Base-by-base conservation (phyloP, 2,329 filamentous ascomycete genomes). In the Blastomyces silverae region DNA sequence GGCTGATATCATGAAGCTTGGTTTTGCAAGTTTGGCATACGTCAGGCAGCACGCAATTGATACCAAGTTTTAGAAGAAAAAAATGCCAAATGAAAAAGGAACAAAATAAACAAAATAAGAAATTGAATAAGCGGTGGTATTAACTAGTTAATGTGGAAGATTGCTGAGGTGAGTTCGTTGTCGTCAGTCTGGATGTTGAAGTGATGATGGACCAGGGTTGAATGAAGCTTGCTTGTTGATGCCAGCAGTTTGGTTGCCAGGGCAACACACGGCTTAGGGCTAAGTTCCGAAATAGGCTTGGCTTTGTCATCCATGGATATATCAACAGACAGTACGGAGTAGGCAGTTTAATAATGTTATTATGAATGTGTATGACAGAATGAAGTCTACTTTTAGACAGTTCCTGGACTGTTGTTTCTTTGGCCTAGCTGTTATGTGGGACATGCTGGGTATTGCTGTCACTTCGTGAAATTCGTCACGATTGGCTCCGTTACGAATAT, bases 1-100 rank as follows among this genome's bases (percentile, higher is more conserved):
- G 28, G 25, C 42, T 1, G 42, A 25, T 46, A 61, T 37, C 42
- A 48, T 50, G 58, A 48, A 61, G 58, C 42, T 60, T 46, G 39
- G 10, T 60, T 31, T 28, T 50, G 28, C 28, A n/a, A 34, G 5
- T 28, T 48, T n/a, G 39, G 25, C 22, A 11, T 3, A 6, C 17
- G 31, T 8, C 20, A 60, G 25, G 10, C n/a, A 11, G 42, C 13
- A 46, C 7, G 20, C n/a, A 44, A 42, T 59, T 2, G 15, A 44
- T 59, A 44, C 3, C 6, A 59, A 5, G 50, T 7, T 28, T 37
- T 11, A 37, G 7, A n/a, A n/a, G 28, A 31, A 34, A 56, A n/a
- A 34, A 50, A 50, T 11, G 1, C 2, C 22, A 15, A 22, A 11
- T 6, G 1, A 0, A 10, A 48, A 46, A 20, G 13, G 46, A 61